Base-by-base conservation (phyloP, 208 protist genomes). In the Acanthamoeba rhysodes region DNA sequence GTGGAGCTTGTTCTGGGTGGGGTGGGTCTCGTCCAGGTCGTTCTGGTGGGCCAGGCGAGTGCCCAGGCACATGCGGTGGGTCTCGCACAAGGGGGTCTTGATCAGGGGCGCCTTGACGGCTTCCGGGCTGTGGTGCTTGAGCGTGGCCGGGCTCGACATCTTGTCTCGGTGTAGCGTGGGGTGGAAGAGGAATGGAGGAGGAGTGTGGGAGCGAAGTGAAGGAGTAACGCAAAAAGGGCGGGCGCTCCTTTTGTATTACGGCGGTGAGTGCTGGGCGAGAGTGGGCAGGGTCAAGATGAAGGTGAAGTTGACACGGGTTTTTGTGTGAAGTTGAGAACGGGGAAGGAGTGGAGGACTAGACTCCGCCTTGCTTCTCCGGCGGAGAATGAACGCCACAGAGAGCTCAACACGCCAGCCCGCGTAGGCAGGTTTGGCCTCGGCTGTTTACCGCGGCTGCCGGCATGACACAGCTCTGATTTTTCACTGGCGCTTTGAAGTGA, bases 21-120 rank as follows among this genome's bases (percentile, higher is more conserved):
- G 78, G 78, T 87, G 78, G 37, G 78, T 59, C 78, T 87, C 78
- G 78, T 87, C 78, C 18, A 87, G 78, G 22, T 87, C 78, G 50
- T 87, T 45, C 78, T 87, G 45, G 78, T 87, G 78, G 48, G 78
- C 78, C 34, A 87, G 78, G 45, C 18, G 78, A n/a, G 78, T 87
- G 78, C 78, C 78, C 24, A 87, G 78, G 45, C 78, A 87, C 41
- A 85, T 12, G 18, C 53, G 76, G 76, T 29, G 9, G 12, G 22
- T 85, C 0, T 85, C 76, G n/a, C 76, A 59, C 16, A 41, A 37
- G 24, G 78, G 48, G 0, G 32, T 8, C 78, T 59, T 62, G 27
- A 87, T 6, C 2, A 87, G 45, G 34, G 37, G 78, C 45, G 78
- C 16, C n/a, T 48, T 29, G 70, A 34, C 32, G 45, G 27, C 16